These are phyloP conservation scores for Neostapfia colusana DNA, from an alignment of 176 grass and related monocot genomes.

Conservation along the genomic window DNA sequence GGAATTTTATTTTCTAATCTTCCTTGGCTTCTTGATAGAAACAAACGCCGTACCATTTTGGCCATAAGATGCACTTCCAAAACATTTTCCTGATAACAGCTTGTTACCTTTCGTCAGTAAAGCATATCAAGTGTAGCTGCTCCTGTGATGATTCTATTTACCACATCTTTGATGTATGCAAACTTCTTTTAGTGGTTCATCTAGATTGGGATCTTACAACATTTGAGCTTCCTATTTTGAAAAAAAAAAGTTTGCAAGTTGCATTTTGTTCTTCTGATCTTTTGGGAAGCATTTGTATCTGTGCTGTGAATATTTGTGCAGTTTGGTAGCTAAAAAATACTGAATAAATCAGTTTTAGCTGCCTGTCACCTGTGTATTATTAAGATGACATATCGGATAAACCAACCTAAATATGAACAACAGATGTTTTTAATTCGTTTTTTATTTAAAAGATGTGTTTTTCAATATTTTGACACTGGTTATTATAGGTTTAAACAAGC, in stretches of 20 bases:
- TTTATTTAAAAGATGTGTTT: constrained; percentile 11
- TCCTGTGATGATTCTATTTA: too few species aligned
- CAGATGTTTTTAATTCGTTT: neutral
- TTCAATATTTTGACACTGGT: constrained; percentile 44
- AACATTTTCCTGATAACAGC: neutral
- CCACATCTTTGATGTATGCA: too few species aligned
- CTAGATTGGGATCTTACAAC: too few species aligned
- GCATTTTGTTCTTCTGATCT: neutral
- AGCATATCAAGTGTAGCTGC: too few species aligned
- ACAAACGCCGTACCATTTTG: neutral
- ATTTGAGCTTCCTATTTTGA: too few species aligned
- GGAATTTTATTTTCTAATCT: too few species aligned
- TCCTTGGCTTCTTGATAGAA: neutral
- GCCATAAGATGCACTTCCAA: neutral
- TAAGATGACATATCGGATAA: neutral
- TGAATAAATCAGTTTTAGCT: neutral
- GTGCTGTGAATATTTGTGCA: neutral
- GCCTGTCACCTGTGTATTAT: neutral
- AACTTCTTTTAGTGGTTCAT: too few species aligned
- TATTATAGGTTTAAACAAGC: constrained; percentile 64
- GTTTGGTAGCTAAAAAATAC: neutral
- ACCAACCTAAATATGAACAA: neutral
- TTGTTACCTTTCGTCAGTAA: neutral
- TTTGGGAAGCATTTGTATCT: neutral
- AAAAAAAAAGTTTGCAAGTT: neutral